Evolutionary conservation across 176 grass and related monocot genomes (phyloP), one percentile per base, ranked within the genome.

Genomic region (Raddia guianensis): DNA sequence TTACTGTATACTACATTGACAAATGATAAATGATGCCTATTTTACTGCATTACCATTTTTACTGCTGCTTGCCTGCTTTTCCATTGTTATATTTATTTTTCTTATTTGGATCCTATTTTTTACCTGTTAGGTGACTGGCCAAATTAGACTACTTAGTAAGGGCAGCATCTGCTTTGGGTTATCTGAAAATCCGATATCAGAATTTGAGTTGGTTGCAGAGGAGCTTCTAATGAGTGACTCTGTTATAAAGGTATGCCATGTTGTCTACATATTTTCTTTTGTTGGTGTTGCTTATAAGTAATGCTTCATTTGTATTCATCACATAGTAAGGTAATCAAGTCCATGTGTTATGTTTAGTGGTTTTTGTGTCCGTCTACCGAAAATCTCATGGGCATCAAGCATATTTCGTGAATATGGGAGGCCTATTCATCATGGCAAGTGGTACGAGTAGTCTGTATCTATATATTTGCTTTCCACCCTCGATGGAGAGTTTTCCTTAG

Each of bases 221-320:
- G 96, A 98, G 75, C 96, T 98, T 93, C 83, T 98, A 51, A 93
- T 98, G 88, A 98, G 96, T 66, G 96, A 98, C 80, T 91, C 96
- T 73, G 88, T 98, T 86, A 98, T 98, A 83, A 98, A 93, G 96
- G 96, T 86, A 86, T 72, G 80, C 51, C 19, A 58, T 63, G 80
- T 74, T 76, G 58, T 51, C 35, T 75, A n/a, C 21, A 70, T 34
- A 51, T 37, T 59, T 40, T 73, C 43, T 32, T 61, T 44, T 53
- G 9, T 81, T 72, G 11, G 53, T 53, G 43, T 50, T 59, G 61
- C 51, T 33, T 19, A 18, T 63, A 80, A 20, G 16, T 51, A 77
- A 71, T 57, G 45, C 55, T 57, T 72, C 32, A 73, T 27, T 27
- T 27, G 27, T 60, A 73, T 68, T 75, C 61, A 67, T 66, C 13